Evolutionary conservation across 805 yeast genomes (phyloP), one percentile per base, ranked within the genome.

Genomic region (Yamadazyma sp.): DNA sequence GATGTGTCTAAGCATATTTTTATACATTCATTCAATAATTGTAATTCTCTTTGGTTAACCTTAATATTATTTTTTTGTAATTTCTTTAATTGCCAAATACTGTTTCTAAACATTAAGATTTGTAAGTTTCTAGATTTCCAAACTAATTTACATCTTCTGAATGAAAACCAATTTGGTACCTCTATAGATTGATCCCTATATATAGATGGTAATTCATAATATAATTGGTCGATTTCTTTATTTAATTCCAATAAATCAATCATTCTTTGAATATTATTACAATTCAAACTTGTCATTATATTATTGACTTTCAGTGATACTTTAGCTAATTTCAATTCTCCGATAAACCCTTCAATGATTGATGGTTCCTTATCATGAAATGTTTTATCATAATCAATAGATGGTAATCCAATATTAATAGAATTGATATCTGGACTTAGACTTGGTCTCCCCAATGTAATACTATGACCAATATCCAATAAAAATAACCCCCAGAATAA

Each of bases 401-500:
- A 55, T 12, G 80, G 78, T 30, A 66, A 53, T 23, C 64, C 58
- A 17, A 75, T 71, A 47, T 75, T 78, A 47, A 75, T 62, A 65
- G 33, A 67, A 30, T 65, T 65, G 10, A 56, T 54, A 9, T 58
- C 56, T 1, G 82, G 81, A 30, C 75, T 56, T 42, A 69, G 70
- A 5, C 75, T 66, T 1, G 86, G 86, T 45, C 86, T 58, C 11
- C 85, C 86, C 54, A 76, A 76, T 0, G 82, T 73, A 14, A 80
- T 65, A 1, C 82, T 74, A n/a, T 82, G 75, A 34, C 82, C 80
- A 12, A 78, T 73, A 53, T 79, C 86, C 45, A 77, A 77, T 33
- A 75, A 70, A 44, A 75, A 78, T 8, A 81, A 45, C 1, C 82
- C 80, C 82, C 85, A 80, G 84, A 84, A 81, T 21, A 78, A 53